Percentiles rank a stretch among this genome's conserved stretches.
phyloP scores from a whole-genome alignment of 2,329 filamentous ascomycete species.

The Ophiostoma ulmi region DNA sequence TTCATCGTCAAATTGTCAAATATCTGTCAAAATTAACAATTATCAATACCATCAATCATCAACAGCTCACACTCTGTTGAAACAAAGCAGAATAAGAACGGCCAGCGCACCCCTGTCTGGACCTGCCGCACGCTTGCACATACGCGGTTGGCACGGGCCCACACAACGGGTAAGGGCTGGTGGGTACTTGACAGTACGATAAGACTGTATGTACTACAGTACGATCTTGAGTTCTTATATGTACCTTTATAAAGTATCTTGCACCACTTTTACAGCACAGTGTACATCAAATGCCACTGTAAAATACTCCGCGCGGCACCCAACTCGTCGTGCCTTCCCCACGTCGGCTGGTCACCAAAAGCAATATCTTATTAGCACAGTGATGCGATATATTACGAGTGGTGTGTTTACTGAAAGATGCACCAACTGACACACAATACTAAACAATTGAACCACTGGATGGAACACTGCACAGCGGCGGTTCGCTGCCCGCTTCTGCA shows the following conservation, averaged over 20 bases:
- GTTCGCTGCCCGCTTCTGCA: neutral
- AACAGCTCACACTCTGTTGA: constrained; percentile 11
- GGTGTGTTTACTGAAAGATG: neutral
- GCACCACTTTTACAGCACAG: neutral
- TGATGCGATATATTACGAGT: neutral
- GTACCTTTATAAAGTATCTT: neutral
- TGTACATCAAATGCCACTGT: constrained; percentile 3
- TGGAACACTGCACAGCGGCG: neutral
- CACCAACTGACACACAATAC: neutral
- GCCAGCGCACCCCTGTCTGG: constrained; percentile 25
- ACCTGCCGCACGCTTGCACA: constrained; percentile 29
- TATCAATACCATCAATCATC: neutral
- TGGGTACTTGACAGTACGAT: constrained; percentile 16
- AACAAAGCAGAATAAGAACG: constrained; percentile 7
- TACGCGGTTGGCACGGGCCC: constrained; percentile 29
- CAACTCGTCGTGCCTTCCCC: constrained; percentile 19
- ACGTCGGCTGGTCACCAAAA: constrained; percentile 17
- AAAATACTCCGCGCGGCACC: constrained; percentile 2
- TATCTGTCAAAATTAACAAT: neutral
- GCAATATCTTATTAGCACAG: neutral
- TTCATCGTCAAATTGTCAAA: neutral
- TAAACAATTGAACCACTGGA: neutral
- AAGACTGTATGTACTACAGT: neutral
- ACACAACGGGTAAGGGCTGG: constrained; percentile 28
- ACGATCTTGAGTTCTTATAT: neutral